Conservation (phyloP, 305 asterid species). For the Fraxinus sp. region DNA sequence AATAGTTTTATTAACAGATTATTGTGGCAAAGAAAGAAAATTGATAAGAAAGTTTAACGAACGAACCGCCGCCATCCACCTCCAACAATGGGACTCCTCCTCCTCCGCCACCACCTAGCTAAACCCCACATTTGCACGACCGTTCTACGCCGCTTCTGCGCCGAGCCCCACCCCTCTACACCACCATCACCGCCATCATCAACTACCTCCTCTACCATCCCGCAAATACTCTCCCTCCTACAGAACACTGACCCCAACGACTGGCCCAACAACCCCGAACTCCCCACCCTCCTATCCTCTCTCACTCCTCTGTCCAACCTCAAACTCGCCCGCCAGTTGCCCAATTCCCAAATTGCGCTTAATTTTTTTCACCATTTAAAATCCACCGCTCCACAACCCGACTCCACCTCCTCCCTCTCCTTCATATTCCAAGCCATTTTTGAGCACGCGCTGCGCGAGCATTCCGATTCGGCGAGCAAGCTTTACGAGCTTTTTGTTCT, state of each 20-base stretch:
- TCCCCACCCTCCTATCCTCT: conserved; percentile 50
- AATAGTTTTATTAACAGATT: neutral
- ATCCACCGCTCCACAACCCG: conserved; percentile 22
- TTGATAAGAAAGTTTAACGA: neutral
- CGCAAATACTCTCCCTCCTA: conserved; percentile 48
- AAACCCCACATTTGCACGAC: conserved; percentile 21
- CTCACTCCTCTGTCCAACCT: conserved; percentile 47
- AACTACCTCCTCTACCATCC: conserved; percentile 22
- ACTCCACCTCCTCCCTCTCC: conserved; percentile 32
- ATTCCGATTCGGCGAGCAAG: conserved; percentile 31
- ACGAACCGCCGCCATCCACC: neutral
- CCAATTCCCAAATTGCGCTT: conserved; percentile 50
- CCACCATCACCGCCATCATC: conserved; percentile 13
- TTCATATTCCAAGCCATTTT: conserved; percentile 62
- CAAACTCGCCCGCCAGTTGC: conserved; percentile 62
- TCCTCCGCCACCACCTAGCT: conserved; percentile 21
- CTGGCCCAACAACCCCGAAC: conserved; percentile 50
- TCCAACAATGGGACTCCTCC: conserved; percentile 1
- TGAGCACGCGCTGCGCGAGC: conserved; percentile 55
- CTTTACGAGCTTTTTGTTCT: conserved; percentile 50
- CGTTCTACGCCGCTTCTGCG: conserved; percentile 29
- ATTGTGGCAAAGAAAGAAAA: neutral
- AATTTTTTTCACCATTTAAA: conserved; percentile 50
- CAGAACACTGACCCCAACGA: conserved; percentile 47
- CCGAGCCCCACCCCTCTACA: conserved; percentile 13